A percentile compares a stretch with the other conserved stretches of the same genome.
These are phyloP conservation scores for Huiozyma sinensis DNA, from an alignment of 805 yeast species.

Conservation along the genomic window DNA sequence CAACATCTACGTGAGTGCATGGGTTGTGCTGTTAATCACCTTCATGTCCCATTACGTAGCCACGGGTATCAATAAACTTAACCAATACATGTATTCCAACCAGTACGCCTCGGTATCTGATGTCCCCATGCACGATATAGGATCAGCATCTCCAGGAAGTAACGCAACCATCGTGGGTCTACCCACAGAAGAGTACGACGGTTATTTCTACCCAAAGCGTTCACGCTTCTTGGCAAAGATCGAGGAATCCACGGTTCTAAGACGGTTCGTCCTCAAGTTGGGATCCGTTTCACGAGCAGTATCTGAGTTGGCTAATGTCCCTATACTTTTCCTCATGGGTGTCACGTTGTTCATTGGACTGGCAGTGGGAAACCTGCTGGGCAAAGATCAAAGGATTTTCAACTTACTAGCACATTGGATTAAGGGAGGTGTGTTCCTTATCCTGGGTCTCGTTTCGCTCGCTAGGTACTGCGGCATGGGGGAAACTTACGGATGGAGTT, in stretches of 20 bases:
- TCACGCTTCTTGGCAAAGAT: background rate
- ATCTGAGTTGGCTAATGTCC: constrained; percentile 35
- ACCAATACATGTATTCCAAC: constrained; percentile 10
- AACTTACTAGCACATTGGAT: constrained; percentile 89
- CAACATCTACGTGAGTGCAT: constrained; percentile 61
- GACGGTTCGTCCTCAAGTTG: constrained; percentile 7
- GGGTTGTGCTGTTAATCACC: constrained; percentile 46
- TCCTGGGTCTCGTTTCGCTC: constrained; percentile 66
- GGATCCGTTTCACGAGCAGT: constrained; percentile 16
- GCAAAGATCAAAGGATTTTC: constrained; percentile 56
- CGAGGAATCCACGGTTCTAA: background rate
- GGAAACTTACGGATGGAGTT: constrained; percentile 71
- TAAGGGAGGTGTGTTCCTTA: constrained; percentile 84
- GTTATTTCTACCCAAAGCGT: no score
- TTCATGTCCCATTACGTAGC: constrained; percentile 43
- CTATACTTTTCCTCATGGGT: constrained; percentile 49
- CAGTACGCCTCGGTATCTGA: constrained; percentile 6
- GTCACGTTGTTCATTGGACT: constrained; percentile 43
- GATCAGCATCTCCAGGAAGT: background rate
- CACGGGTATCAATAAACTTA: constrained; percentile 41
- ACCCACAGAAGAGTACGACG: background rate
- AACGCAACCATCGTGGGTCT: background rate
- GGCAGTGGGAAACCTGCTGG: constrained; percentile 61
- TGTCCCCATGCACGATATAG: constrained; percentile 6
- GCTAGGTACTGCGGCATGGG: constrained; percentile 84